Evolutionary conservation across 2,329 filamentous ascomycete species (phyloP), one percentile per base, ranked within the genome.

Genomic region (Lecanoromycetidae sp.): DNA sequence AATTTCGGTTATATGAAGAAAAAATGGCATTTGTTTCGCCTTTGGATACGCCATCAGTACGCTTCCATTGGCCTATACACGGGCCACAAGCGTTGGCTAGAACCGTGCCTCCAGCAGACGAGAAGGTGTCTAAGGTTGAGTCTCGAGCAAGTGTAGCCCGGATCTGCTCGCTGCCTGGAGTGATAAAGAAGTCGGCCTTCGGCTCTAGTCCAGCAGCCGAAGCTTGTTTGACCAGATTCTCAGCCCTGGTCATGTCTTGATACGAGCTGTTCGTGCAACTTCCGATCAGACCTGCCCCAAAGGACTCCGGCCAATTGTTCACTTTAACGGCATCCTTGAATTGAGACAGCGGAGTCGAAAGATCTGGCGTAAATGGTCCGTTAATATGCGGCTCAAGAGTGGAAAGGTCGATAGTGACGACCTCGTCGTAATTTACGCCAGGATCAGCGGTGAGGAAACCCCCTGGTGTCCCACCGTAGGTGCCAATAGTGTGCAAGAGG

Each of bases 241-340:
- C 90, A 12, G 88, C 86, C 52, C 90, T 82, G 29, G 88, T 93
- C 91, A 98, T 98, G 63, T 98, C 91, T 67, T 95, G 84, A 65
- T 96, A 98, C 2, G 91, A 96, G 64, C 86, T 94, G 75, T 98
- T 98, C 42, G 91, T 98, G 73, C 91, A 98, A 69, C 87, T 94
- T 51, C 91, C 91, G 61, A 98, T 98, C 46, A 98, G 75, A 43
- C 88, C 88, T 22, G 91, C 90, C 10, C 87, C 91, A 52, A 98
- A 82, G 53, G 82, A 87, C 61, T 85, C 77, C 2, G 91, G 91
- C 91, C 91, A 98, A 42, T 83, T 71, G 65, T 95, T 87, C 57
- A 82, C 75, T 65, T 83, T 75, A 19, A 95, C 86, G 2, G 83
- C 80, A 49, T 85, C 76, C 61, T 87, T 87, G 71, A 98, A 98